These are phyloP conservation scores for Hibiscus tridactylites DNA, from an alignment of 345 rosid species.

Conservation along the genomic window DNA sequence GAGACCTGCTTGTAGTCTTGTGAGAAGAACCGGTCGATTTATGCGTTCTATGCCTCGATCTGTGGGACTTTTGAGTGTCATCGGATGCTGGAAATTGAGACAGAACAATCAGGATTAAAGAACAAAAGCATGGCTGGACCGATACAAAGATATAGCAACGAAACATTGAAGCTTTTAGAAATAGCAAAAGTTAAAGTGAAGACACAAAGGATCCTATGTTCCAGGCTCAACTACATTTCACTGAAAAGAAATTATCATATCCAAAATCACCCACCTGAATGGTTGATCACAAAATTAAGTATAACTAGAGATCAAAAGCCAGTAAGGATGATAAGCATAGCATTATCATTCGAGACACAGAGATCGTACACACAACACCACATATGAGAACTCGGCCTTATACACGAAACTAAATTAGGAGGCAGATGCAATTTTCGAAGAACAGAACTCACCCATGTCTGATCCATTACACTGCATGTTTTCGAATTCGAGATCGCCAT, in stretches of 20 bases:
- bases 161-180: slow-evolving; percentile 26
- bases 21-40: slow-evolving; percentile 74
- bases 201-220: slow-evolving; percentile 65
- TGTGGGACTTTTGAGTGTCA: slow-evolving; percentile 78
- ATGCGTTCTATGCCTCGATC: slow-evolving; percentile 61
- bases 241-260: not conserved
- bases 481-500: slow-evolving; percentile 68
- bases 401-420: too few relatives aligned
- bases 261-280: slow-evolving; percentile 2
- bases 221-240: slow-evolving; percentile 29
- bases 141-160: slow-evolving; percentile 26
- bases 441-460: slow-evolving; percentile 52
- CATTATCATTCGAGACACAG: not conserved
- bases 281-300: slow-evolving; percentile 4
- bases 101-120: slow-evolving; percentile 21
- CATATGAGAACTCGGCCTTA: not conserved
- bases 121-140: slow-evolving; percentile 30
- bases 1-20: slow-evolving; percentile 59
- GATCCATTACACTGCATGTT: slow-evolving; percentile 67
- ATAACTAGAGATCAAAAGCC: not conserved
- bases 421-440: not conserved
- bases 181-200: slow-evolving; percentile 50
- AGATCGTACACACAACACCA: not conserved
- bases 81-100: slow-evolving; percentile 52
- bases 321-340: not conserved